Conservation (phyloP, 1,139 yeast genomes). For the Geotrichum histeridarum region DNA sequence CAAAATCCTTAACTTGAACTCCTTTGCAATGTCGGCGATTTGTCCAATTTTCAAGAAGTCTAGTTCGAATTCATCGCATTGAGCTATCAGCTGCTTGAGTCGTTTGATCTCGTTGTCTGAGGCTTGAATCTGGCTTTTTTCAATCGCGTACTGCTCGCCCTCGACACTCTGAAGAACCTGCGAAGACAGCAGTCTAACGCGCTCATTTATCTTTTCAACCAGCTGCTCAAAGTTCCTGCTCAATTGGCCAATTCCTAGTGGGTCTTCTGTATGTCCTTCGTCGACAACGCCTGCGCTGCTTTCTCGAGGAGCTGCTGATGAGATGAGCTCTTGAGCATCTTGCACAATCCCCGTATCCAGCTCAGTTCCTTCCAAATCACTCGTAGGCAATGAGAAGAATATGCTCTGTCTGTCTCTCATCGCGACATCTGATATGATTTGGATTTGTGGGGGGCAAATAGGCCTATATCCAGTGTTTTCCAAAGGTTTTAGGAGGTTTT, state of each 20-base stretch:
- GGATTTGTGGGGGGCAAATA: not conserved
- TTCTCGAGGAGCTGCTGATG: not conserved
- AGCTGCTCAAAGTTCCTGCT: conserved; percentile 15
- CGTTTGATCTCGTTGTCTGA: conserved; percentile 44
- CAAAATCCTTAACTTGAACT: conserved; percentile 39
- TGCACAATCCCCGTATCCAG: not conserved
- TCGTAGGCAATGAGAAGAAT: conserved; percentile 3
- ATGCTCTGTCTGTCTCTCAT: conserved; percentile 2
- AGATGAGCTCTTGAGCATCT: not conserved
- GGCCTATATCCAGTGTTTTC: not conserved
- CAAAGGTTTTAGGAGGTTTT: no score
- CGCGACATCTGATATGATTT: not conserved
- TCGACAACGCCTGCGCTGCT: not conserved
- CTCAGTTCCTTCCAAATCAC: conserved; percentile 3
- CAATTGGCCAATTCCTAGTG: conserved; percentile 14
- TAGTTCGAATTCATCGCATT: conserved; percentile 54
- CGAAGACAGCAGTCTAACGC: conserved; percentile 27
- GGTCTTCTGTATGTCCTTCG: conserved; percentile 7
- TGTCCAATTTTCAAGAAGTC: conserved; percentile 69
- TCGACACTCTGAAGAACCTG: conserved; percentile 27
- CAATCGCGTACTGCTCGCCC: conserved; percentile 23
- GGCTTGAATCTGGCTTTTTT: conserved; percentile 23
- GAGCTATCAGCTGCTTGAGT: conserved; percentile 42
- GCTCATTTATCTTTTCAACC: conserved; percentile 14
- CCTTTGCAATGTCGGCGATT: conserved; percentile 47